Evolutionary conservation across 2,329 filamentous ascomycete species (phyloP), one percentile per base, ranked within the genome.

Genomic region (Zelopaecilomyces penicillatus): DNA sequence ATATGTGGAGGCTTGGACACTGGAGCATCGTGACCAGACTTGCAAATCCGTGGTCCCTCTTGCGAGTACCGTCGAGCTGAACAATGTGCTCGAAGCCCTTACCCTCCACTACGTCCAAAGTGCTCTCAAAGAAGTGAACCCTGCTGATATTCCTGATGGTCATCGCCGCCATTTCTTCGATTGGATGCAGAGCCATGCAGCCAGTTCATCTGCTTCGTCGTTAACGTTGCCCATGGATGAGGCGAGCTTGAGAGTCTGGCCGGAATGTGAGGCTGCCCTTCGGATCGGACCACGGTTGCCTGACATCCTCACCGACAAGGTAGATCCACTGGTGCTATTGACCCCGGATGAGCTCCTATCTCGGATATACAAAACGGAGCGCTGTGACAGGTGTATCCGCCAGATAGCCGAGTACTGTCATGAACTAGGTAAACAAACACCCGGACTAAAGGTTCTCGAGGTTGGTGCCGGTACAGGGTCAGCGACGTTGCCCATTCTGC

Each of bases 391-490:
- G 10, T 43, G 35, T 38, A 39, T 33, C 36, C 6, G 5, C 19
- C 36, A 49, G 30, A 49, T 49, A 9, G 43, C 40, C 6, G 46
- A 39, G 26, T 49, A 45, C 37, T 42, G 39, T 19, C 33, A 43
- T 32, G 35, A 9, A 5, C 31, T 49, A 3, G 43, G 39, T 19
- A 38, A 12, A 26, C 35, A 50, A 8, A 43, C n/a, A 28, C 39
- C 43, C 5, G 31, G 19, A 28, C 30, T 54, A 42, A 64, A 63
- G 6, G 57, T 71, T 19, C 44, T 73, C 4, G 56, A 59, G 41
- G 54, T 69, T 10, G 68, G 70, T 35, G 69, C 62, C 5, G 69
- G 70, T 2, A 70, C 65, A 2, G 69, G 66, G 3, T 60, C 58
- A 7, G 58, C 65, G 1, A 69, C 70, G 0, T 47, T 57, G 10